phyloP scores from a whole-genome alignment of 345 rosid species.

The Salix suchowensis region DNA sequence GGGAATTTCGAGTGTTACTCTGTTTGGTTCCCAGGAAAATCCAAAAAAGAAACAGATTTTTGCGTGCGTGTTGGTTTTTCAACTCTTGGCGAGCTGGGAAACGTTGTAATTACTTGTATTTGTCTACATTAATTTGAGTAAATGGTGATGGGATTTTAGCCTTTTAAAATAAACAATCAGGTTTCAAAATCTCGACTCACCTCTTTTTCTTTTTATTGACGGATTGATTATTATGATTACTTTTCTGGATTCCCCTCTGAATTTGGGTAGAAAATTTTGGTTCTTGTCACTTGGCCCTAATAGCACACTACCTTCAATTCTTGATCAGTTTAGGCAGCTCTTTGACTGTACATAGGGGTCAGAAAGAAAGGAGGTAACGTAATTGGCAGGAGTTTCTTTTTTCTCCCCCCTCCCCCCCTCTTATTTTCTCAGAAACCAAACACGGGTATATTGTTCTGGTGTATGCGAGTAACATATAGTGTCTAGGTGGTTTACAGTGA shows the following conservation, averaged over 20 bases:
- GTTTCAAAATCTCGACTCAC: not conserved
- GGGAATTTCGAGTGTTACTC: not conserved
- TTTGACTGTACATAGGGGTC: too few relatives aligned
- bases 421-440: slow-evolving; percentile 3
- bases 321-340: too few relatives aligned
- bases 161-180: not conserved
- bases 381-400: not conserved
- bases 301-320: too few relatives aligned
- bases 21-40: slow-evolving; percentile 17
- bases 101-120: not conserved
- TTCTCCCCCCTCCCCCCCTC: not conserved
- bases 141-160: not conserved
- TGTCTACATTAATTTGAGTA: not conserved
- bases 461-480: not conserved
- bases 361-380: too few relatives aligned
- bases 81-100: too few relatives aligned
- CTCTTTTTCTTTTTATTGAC: not conserved
- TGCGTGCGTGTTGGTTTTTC: not conserved
- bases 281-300: not conserved
- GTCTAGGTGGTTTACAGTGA: not conserved
- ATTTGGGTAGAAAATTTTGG: not conserved
- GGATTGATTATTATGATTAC: too few relatives aligned
- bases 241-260: slow-evolving; percentile 5
- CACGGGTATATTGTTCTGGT: not conserved
- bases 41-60: not conserved